Evolutionary conservation across 1,284 basidiomycete genomes (phyloP).

Genomic region (Fomitopsis schrenkii): DNA sequence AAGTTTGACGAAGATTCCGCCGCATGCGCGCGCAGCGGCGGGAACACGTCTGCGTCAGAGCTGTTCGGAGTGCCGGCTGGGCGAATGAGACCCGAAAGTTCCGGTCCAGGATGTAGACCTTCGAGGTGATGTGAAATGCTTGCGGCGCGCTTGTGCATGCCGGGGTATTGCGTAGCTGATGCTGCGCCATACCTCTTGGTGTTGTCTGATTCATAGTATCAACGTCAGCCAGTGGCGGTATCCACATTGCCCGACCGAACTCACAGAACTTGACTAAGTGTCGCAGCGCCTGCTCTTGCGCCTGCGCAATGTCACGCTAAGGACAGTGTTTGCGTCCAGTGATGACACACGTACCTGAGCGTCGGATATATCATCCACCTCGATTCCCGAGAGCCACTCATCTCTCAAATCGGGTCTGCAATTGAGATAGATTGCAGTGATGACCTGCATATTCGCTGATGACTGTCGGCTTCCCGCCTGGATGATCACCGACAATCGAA

Average conservation of each 20-base stretch:
- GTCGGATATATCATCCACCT: constrained; percentile 88
- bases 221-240: background rate
- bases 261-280: constrained; percentile 93
- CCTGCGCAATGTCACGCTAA: constrained; percentile 38
- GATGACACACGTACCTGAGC: constrained; percentile 52
- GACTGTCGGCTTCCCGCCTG: background rate
- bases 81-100: constrained; percentile 67
- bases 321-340: background rate
- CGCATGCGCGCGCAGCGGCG: constrained; percentile 76
- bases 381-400: constrained; percentile 94
- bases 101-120: constrained; percentile 70
- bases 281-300: constrained; percentile 95
- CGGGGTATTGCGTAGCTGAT: constrained; percentile 45
- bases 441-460: constrained; percentile 98
- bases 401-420: constrained; percentile 95
- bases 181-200: constrained; percentile 75
- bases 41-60: constrained; percentile 78
- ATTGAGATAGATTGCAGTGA: constrained; percentile 97
- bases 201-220: constrained; percentile 53
- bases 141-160: constrained; percentile 66
- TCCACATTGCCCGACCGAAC: constrained; percentile 21
- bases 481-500: background rate
- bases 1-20: constrained; percentile 78
- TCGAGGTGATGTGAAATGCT: constrained; percentile 79
- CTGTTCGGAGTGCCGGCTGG: constrained; percentile 74